A percentile compares a stretch with the other conserved stretches of the same genome.
Conservation (phyloP, 2,329 filamentous ascomycete species). For the Zarea fungicola region DNA sequence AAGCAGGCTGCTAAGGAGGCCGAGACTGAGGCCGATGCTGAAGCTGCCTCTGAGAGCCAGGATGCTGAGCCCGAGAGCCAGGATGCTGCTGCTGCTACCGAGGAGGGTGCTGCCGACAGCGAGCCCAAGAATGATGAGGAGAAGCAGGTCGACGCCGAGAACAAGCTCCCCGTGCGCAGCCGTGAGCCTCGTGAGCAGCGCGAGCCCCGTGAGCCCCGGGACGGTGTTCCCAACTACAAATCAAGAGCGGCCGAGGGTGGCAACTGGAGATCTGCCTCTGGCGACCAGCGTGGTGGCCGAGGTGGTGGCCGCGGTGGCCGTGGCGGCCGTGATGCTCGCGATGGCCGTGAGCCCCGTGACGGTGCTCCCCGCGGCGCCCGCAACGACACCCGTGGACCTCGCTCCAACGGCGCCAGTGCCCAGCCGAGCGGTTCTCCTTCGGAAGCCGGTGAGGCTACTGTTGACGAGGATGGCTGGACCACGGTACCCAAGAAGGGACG, state of each 20-base stretch:
- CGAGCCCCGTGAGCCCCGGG: conserved; percentile 37
- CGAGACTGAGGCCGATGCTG: conserved; percentile 31
- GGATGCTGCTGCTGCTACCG: conserved; percentile 16
- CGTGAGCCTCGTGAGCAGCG: conserved; percentile 25
- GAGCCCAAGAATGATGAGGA: conserved; percentile 21
- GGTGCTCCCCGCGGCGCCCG: conserved; percentile 26
- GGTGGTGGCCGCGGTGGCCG: conserved; percentile 36
- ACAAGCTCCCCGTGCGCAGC: conserved; percentile 38
- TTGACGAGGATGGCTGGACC: conserved; percentile 60
- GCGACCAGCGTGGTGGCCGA: conserved; percentile 43
- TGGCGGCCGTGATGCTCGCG: conserved; percentile 40
- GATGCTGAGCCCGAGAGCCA: conserved; percentile 31
- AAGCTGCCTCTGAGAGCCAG: conserved; percentile 29
- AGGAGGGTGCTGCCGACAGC: conserved; percentile 23
- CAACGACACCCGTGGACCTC: conserved; percentile 41
- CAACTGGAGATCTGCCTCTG: conserved; percentile 54
- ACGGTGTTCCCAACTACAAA: conserved; percentile 42
- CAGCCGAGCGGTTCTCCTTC: conserved; percentile 33
- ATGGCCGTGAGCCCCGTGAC: conserved; percentile 34
- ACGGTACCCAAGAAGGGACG: conserved; percentile 44
- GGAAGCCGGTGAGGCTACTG: conserved; percentile 28
- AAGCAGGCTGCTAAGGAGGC: conserved; percentile 52
- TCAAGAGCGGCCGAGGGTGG: conserved; percentile 53
- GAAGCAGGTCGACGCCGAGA: conserved; percentile 29
- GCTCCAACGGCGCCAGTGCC: conserved; percentile 42